Base-by-base conservation (phyloP, 768 basidiomycete species). In the Albatrellus ellisii region DNA sequence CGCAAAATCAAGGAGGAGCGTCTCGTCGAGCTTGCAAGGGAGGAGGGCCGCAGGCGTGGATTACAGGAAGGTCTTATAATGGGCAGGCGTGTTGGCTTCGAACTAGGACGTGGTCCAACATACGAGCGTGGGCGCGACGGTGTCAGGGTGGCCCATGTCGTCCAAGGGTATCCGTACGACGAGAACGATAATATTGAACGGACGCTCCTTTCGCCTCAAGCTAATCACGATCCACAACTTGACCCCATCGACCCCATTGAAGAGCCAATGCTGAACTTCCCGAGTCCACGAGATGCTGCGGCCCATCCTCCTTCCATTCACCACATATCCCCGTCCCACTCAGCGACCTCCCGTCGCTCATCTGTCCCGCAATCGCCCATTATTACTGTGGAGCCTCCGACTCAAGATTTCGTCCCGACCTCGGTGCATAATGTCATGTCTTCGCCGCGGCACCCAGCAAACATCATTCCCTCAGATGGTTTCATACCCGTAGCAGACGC, bases 41-140 rank as follows among this genome's bases (percentile, higher is more conserved):
- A 77, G 40, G 69, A 77, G 48, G 77, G 76, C 4, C 54, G 70
- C 29, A 59, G 65, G 18, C 48, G 66, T 9, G 76, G 77, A 4
- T 73, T 68, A 51, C 63, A 64, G 48, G 66, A 74, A 48, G 76
- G 75, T 40, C 67, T 63, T 27, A 55, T 59, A 26, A 52, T 62
- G 8, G 58, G 61, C 4, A 52, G 62, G 26, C 51, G 45, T 26
- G 45, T 65, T 35, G 60, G 52, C 6, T 49, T 52, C 22, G 49
- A 55, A 28, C 59, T 62, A 15, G 54, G 46, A 5, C 52, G 56
- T n/a, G n/a, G n/a, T n/a, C n/a, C n/a, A n/a, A n/a, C n/a, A n/a
- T 28, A 51, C 51, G 21, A 24, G 28, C 27, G 26, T n/a, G n/a
- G n/a, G n/a, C n/a, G n/a, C n/a, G n/a, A n/a, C n/a, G n/a, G n/a